These are phyloP conservation scores for Ogataea salicorniae DNA, from an alignment of 805 yeast genomes.

Conservation along the genomic window DNA sequence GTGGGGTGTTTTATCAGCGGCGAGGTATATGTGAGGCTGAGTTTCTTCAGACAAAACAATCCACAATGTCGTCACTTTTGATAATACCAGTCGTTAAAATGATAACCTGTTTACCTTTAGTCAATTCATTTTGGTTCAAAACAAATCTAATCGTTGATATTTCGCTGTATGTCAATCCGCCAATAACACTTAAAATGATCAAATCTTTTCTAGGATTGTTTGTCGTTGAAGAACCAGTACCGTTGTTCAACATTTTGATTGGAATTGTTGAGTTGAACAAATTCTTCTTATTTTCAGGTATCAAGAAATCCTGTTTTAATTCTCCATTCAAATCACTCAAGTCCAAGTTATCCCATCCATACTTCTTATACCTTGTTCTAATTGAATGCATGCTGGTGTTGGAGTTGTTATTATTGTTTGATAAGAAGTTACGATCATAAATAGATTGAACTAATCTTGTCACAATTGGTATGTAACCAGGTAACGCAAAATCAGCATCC, in stretches of 20 bases:
- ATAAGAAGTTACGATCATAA: constrained; percentile 50
- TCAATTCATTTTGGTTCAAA: constrained; percentile 37
- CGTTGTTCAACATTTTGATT: constrained; percentile 15
- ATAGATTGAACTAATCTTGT: constrained; percentile 65
- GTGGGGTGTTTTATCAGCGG: too few species aligned
- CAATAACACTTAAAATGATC: constrained; percentile 55
- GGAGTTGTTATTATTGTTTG: constrained; percentile 25
- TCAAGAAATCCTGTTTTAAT: constrained; percentile 23
- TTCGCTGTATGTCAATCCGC: constrained; percentile 87
- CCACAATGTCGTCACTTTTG: constrained; percentile 31
- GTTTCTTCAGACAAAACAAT: constrained; percentile 10
- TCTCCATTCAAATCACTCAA: constrained; percentile 39
- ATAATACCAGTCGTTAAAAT: constrained; percentile 42
- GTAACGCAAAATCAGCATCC: constrained; percentile 58
- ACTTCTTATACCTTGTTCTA: constrained; percentile 27
- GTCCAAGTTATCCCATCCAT: constrained; percentile 40
- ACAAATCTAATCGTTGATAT: constrained; percentile 63
- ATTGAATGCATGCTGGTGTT: constrained; percentile 18
- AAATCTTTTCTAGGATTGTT: constrained; percentile 18
- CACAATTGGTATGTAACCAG: constrained; percentile 78
- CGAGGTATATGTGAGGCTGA: neutral
- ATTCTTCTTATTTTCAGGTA: constrained; percentile 27
- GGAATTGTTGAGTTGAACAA: constrained; percentile 25
- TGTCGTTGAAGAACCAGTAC: neutral
- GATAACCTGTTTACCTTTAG: constrained; percentile 32